phyloP scores from a whole-genome alignment of 148 eudicot genomes.

The Suaeda aralocaspica region DNA sequence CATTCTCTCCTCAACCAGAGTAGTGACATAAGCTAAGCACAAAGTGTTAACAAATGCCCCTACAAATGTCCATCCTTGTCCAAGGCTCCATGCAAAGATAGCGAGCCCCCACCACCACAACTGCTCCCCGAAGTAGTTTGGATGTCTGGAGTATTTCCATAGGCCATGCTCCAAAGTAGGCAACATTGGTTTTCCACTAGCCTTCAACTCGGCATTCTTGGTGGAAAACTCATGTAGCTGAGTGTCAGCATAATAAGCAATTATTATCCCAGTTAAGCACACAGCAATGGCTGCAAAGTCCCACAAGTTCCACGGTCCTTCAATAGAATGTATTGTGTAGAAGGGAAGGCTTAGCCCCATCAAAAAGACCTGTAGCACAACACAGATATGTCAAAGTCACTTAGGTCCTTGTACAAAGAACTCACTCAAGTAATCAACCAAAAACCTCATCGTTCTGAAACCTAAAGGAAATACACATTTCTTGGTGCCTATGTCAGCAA shows the following conservation, averaged over 20 bases:
- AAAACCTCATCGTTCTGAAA: too few relatives aligned
- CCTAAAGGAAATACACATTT: too few relatives aligned
- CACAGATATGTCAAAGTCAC: not conserved
- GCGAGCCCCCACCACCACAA: conserved; percentile 98
- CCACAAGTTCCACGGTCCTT: conserved; percentile 56
- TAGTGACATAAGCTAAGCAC: conserved; percentile 76
- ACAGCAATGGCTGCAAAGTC: conserved; percentile 47
- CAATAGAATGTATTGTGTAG: conserved; percentile 57
- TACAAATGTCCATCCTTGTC: conserved; percentile 47
- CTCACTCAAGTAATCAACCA: conserved; percentile 2
- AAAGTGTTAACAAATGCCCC: conserved; percentile 67
- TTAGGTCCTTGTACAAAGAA: not conserved
- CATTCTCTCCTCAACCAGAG: conserved; percentile 82
- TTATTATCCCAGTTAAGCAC: conserved; percentile 54
- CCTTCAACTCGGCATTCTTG: conserved; percentile 47
- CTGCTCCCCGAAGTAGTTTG: conserved; percentile 96
- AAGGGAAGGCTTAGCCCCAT: conserved; percentile 69
- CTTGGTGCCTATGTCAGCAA: not conserved
- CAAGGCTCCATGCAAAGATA: conserved; percentile 72
- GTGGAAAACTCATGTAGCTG: conserved; percentile 59
- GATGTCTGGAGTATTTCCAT: conserved; percentile 86
- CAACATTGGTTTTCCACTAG: conserved; percentile 39
- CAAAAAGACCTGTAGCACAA: conserved; percentile 55
- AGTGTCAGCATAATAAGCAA: conserved; percentile 76
- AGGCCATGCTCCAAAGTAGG: conserved; percentile 64